These are phyloP conservation scores for Solanum sitiens DNA, from an alignment of 257 asterid genomes.

Conservation along the genomic window DNA sequence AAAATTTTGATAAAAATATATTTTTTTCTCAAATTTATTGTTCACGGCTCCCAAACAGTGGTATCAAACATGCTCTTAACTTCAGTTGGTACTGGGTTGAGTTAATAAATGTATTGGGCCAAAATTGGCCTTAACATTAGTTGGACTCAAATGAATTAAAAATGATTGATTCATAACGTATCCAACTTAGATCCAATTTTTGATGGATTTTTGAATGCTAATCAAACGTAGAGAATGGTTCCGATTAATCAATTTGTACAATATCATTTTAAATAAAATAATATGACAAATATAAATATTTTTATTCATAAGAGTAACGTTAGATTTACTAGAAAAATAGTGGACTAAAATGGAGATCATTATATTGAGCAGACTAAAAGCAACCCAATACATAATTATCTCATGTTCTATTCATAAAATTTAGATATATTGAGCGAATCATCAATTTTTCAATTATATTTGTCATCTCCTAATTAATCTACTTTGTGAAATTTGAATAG, in stretches of 20 bases:
- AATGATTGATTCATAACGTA: neutral
- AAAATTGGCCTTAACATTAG: neutral
- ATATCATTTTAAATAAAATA: neutral
- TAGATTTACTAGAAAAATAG: neutral
- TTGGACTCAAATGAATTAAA: neutral
- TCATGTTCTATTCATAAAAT: neutral
- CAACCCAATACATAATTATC: neutral
- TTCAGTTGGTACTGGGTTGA: neutral
- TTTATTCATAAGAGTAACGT: neutral
- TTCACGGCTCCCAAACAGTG: too few species aligned
- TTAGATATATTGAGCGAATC: neutral
- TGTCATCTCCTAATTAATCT: neutral
- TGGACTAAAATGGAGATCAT: neutral
- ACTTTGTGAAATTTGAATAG: too few species aligned
- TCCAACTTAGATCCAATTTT: too few species aligned
- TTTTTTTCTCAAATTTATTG: too few species aligned
- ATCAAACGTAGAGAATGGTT: neutral
- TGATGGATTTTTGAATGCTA: neutral
- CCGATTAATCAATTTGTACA: neutral
- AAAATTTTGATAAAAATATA: too few species aligned
- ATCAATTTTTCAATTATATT: too few species aligned
- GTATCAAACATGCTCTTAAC: too few species aligned
- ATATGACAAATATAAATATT: neutral
- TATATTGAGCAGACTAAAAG: neutral
- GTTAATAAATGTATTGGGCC: neutral